Evolutionary conservation across 805 yeast species (phyloP), one percentile per base, ranked within the genome.

Genomic region (Diddensiella caesifluorescens): DNA sequence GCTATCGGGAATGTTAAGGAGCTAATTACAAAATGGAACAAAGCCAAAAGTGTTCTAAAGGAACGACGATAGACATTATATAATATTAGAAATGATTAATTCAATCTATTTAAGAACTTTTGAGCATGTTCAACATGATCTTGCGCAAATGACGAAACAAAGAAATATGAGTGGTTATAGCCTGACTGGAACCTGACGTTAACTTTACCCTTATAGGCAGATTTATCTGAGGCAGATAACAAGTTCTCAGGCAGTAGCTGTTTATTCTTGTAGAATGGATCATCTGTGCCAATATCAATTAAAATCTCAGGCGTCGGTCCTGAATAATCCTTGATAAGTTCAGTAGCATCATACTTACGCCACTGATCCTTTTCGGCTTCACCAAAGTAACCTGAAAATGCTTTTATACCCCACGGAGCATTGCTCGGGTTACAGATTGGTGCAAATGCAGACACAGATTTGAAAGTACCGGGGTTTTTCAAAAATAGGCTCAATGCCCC

Each of bases 71-170:
- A n/a, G n/a, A n/a, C n/a, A n/a, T n/a, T n/a, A n/a, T n/a, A n/a
- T n/a, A n/a, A n/a, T n/a, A n/a, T n/a, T n/a, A n/a, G n/a, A n/a
- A n/a, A n/a, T n/a, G n/a, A n/a, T n/a, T n/a, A n/a, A n/a, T n/a
- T n/a, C n/a, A n/a, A n/a, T n/a, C n/a, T n/a, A n/a, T n/a, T n/a
- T 48, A 77, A 65, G 45, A 75, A 70, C 61, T 82, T 80, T 6
- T 95, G 94, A 56, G 92, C 97, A 61, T 81, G 90, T 46, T 74
- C 77, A 27, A 95, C 85, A 61, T 92, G 97, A 26, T 79, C 84
- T 42, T 75, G 81, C 9, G 82, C 82, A 62, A 88, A 89, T 0
- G 85, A 64, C 39, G 89, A 73, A 43, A 90, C 73, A 61, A 88
- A 90, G 63, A 75, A 92, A 68, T 89, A 90, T 37, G 89, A 81